Evolutionary conservation across 73 alveolate genomes (phyloP), one percentile per base, ranked within the genome.

Genomic region (Paramecium primaurelia): DNA sequence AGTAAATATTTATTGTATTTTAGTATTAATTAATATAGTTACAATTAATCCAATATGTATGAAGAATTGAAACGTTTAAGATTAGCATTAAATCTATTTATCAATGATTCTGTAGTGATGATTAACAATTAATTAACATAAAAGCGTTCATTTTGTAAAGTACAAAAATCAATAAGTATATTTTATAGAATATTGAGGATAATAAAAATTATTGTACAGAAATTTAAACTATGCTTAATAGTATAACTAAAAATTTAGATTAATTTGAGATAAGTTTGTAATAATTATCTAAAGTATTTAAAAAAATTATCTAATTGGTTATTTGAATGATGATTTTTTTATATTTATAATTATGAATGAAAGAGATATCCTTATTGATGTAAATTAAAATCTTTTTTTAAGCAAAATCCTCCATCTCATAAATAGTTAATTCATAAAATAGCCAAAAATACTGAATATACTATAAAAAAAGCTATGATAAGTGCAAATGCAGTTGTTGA

Each of bases 131-230:
- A 28, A 64, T 64, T 64, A 34, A 64, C 28, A 10, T 18, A 64
- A 64, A 64, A 64, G 16, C 84, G 47, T 28, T 64, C 42, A 64
- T 64, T 64, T 64, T 64, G 84, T 26, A 64, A 64, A 64, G 84
- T 64, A 64, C 84, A 34, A 64, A 64, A 64, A 64, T 64, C 84
- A 64, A 64, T 64, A 64, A 64, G 84, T 64, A 64, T 64, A 64
- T 64, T 64, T 32, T 34, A 26, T 64, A 64, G 84, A 64, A 64
- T 64, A 64, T 64, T 64, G 84, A 64, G 84, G 84, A 64, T 64
- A 64, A 64, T 34, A 64, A 64, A 64, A 64, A 28, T 34, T 32
- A 12, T 32, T 25, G n/a, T 14, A 28, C 84, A 28, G 84, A 64
- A 16, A 64, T 64, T 1, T 34, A 34, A 64, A 32, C 9, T 12